A percentile compares a stretch with the other conserved stretches of the same genome.
phyloP scores from a whole-genome alignment of 2,329 filamentous ascomycete genomes.

The Penicillium sp. region DNA sequence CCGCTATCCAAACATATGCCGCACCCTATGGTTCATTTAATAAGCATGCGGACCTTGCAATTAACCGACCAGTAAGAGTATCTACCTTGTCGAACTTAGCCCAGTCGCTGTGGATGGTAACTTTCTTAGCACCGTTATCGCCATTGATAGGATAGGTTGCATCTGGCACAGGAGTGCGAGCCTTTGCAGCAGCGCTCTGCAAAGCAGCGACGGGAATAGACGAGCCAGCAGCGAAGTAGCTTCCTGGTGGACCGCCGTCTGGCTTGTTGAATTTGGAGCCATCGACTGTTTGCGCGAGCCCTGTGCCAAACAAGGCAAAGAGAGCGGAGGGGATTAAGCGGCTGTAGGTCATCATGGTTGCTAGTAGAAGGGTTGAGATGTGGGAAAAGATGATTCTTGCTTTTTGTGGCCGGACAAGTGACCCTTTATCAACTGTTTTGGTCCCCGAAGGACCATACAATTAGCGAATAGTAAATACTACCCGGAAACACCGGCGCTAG shows the following conservation, averaged over 20 bases:
- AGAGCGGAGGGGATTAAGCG: conserved; percentile 1
- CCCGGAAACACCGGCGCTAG: background rate
- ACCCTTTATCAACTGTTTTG: background rate
- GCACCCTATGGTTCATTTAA: conserved; percentile 16
- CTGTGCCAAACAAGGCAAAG: background rate
- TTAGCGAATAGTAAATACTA: background rate
- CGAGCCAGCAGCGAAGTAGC: conserved; percentile 22
- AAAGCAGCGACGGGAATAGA: conserved; percentile 21
- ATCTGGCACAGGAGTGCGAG: conserved; percentile 17
- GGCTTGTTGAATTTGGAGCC: conserved; percentile 20
- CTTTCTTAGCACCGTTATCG: conserved; percentile 11
- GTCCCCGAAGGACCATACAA: background rate
- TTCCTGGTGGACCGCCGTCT: conserved; percentile 18
- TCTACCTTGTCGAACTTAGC: conserved; percentile 17
- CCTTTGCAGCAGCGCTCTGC: conserved; percentile 19
- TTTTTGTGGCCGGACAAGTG: background rate
- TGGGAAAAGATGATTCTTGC: background rate
- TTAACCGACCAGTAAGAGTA: background rate
- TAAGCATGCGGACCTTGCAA: background rate
- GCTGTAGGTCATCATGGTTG: conserved; percentile 1
- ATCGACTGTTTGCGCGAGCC: conserved; percentile 13
- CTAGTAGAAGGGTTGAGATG: background rate
- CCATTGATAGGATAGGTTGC: conserved; percentile 22
- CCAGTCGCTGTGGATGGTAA: conserved; percentile 27
- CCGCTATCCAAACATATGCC: conserved; percentile 24